Conservation (phyloP, 2,329 filamentous ascomycete species). For the Penicillium sp. region DNA sequence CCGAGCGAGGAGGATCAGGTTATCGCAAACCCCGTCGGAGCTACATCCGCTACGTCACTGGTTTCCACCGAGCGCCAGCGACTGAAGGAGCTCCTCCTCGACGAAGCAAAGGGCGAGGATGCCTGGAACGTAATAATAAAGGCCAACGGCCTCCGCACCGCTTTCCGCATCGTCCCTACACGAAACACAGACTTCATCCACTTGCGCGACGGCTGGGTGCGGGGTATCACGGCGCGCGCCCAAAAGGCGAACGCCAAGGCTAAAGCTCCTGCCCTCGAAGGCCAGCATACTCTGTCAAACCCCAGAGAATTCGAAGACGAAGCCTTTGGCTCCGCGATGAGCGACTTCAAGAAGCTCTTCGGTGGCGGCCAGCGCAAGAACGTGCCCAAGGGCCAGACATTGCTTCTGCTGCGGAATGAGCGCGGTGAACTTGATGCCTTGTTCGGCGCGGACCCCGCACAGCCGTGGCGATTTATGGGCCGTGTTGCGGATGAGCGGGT, state of each 20-base stretch:
- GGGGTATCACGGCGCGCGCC: slow-evolving; percentile 77
- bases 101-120: slow-evolving; percentile 69
- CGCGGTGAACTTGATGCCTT: slow-evolving; percentile 70
- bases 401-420: slow-evolving; percentile 72
- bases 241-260: slow-evolving; percentile 58
- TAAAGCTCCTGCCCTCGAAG: slow-evolving; percentile 28
- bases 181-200: slow-evolving; percentile 94
- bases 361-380: slow-evolving; percentile 69
- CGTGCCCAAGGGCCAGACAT: slow-evolving; percentile 77
- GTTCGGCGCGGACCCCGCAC: slow-evolving; percentile 60
- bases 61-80: slow-evolving; percentile 80
- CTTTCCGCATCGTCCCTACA: slow-evolving; percentile 85
- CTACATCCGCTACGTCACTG: slow-evolving; percentile 75
- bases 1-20: slow-evolving; percentile 25
- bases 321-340: slow-evolving; percentile 74
- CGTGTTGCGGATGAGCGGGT: slow-evolving; percentile 78
- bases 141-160: slow-evolving; percentile 71
- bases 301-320: slow-evolving; percentile 67
- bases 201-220: slow-evolving; percentile 86
- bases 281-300: background rate
- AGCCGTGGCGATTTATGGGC: slow-evolving; percentile 66
- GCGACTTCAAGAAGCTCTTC: slow-evolving; percentile 81
- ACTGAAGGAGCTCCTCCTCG: slow-evolving; percentile 71
- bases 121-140: slow-evolving; percentile 76
- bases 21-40: slow-evolving; percentile 54